Base-by-base conservation (phyloP, 495 filamentous ascomycete genomes). In the Daldinia grandis region DNA sequence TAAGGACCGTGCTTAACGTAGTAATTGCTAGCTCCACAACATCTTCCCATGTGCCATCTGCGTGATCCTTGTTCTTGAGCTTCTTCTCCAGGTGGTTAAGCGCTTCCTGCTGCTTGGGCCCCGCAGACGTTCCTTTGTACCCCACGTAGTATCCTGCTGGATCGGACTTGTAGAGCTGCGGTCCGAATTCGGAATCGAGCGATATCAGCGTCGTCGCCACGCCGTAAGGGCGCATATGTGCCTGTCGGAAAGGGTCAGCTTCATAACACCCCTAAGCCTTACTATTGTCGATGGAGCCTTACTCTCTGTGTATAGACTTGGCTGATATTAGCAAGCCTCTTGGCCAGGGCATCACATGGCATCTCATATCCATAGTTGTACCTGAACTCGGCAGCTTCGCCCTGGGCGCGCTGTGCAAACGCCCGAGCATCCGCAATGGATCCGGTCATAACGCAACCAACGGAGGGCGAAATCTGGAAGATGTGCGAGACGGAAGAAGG, bases 331-430 rank as follows among this genome's bases (percentile, higher is more conserved):
- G 95, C 95, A 82, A 99, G 81, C 79, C 95, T 87, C 88, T 99
- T 99, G 64, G 95, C 92, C 76, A 99, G 81, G 50, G 92, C 96
- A 82, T 99, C 95, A 80, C 93, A 97, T 61, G 95, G 95, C 96
- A 99, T 99, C 85, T 99, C 95, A 81, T 99, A 99, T 78, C 95
- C 95, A 77, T 88, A 97, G 80, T 98, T 98, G 88, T 99, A 98
- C 80, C 90, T 88, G 85, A 99, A 99, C 72, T 98, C 93, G 53
- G 95, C 96, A 67, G 95, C 96, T 83, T 99, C 95, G 61, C 91
- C 92, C 84, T 94, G 90, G 71, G 95, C 95, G 73, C 95, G 91
- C 80, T 92, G 90, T 49, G 97, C 93, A 64, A 89, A 94, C 42
- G 95, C 95, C 65, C 96, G 85, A 47, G 95, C 95, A 86, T 99